These are phyloP conservation scores for Rosa rugosa DNA, from an alignment of 306 rosid genomes.

Conservation along the genomic window DNA sequence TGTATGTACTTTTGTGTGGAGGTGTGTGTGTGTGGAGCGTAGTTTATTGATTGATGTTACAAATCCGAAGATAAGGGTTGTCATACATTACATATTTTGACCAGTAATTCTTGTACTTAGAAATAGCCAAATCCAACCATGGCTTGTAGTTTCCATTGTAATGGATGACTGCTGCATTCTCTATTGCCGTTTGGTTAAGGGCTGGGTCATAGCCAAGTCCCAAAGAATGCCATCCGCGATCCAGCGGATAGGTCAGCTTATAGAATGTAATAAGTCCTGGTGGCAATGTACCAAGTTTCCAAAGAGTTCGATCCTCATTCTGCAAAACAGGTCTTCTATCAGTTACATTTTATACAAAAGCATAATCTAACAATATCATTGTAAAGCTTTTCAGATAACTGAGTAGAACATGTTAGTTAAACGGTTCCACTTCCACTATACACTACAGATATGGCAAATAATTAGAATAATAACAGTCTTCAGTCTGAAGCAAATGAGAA, in stretches of 20 bases:
- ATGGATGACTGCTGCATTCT: constrained; percentile 83
- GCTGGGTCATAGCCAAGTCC: constrained; percentile 99
- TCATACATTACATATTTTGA: constrained; percentile 76
- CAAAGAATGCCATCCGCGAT: constrained; percentile 88
- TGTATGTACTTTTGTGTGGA: neutral
- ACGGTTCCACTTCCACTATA: neutral
- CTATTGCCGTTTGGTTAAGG: constrained; percentile 74
- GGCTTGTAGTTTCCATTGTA: constrained; percentile 99
- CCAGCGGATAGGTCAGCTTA: constrained; percentile 77
- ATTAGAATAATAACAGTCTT: neutral
- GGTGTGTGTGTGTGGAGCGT: neutral
- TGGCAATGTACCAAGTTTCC: constrained; percentile 95
- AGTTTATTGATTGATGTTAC: constrained; percentile 52
- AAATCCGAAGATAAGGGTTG: constrained; percentile 66
- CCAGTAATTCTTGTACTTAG: constrained; percentile 89
- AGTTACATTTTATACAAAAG: constrained; percentile 20
- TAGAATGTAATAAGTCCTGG: constrained; percentile 92
- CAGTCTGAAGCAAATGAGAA: neutral
- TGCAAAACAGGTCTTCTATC: constrained; percentile 43
- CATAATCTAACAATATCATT: neutral
- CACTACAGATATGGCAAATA: neutral
- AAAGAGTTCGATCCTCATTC: constrained; percentile 95
- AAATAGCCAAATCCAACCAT: constrained; percentile 91
- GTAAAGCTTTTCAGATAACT: neutral
- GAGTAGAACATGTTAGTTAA: neutral